Conservation (phyloP, 768 basidiomycete species). For the Naganishia vaughanmartiniae region DNA sequence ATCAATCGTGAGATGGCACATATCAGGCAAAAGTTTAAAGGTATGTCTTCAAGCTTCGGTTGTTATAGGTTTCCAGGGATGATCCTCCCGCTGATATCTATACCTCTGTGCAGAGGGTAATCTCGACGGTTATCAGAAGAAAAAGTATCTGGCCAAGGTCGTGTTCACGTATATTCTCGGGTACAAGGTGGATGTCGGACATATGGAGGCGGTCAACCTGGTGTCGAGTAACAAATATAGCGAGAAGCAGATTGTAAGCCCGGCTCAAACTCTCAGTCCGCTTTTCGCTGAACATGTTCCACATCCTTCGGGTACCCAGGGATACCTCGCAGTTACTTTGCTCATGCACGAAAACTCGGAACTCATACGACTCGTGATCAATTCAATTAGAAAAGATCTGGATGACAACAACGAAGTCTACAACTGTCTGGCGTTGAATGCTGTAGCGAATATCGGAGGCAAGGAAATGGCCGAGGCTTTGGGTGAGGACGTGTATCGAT, state of each 20-base stretch:
- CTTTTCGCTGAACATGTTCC: background rate
- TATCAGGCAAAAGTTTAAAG: constrained; percentile 98
- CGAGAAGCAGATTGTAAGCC: constrained; percentile 94
- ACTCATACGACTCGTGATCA: constrained; percentile 91
- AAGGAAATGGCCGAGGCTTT: constrained; percentile 98
- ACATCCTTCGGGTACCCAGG: constrained; percentile 57
- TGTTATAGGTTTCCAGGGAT: background rate
- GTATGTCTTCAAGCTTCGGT: constrained; percentile 53
- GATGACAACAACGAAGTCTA: constrained; percentile 91
- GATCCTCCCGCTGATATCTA: background rate
- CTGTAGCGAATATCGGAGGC: constrained; percentile 96
- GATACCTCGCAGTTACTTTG: constrained; percentile 93
- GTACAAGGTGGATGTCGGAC: constrained; percentile 97
- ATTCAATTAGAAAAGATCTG: constrained; percentile 95
- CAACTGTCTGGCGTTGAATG: constrained; percentile 94
- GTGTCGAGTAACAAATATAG: constrained; percentile 93
- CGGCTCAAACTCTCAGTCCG: background rate
- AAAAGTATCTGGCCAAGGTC: constrained; percentile 90
- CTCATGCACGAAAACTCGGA: constrained; percentile 99
- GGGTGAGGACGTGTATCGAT: constrained; percentile 85
- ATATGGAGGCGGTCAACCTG: constrained; percentile 98
- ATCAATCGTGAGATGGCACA: constrained; percentile 99
- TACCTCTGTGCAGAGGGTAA: constrained; percentile 50
- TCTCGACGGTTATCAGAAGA: constrained; percentile 56
- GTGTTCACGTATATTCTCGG: constrained; percentile 98